Base-by-base conservation (phyloP, 176 grass and related monocot species). In the Avena atlantica region DNA sequence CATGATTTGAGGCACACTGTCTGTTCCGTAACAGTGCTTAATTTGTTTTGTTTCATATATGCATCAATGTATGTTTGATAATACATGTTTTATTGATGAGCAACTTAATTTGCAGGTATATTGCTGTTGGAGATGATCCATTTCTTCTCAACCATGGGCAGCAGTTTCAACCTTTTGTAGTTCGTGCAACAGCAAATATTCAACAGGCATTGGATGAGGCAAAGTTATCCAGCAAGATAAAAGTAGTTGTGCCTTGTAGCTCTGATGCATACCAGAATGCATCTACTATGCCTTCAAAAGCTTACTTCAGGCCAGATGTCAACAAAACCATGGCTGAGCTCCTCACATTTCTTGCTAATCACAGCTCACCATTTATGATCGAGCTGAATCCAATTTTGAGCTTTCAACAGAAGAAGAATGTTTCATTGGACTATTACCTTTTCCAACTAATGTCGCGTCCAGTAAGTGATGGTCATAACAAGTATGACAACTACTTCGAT, bases 291-390 rank as follows among this genome's bases (percentile, higher is more conserved):
- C 92, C 94, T 69, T 96, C 89, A 0, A 94, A 94, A 87, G 87
- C 87, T 82, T 87, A 84, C 64, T 98, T 98, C 92, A 87, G 97
- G 87, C 48, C 94, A 57, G 94, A 96, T 78, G 70, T 98, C 44
- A 98, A 93, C 87, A 92, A 90, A 55, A 98, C 94, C 72, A 98
- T 96, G 87, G 79, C 48, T 14, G 93, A 98, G 21, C 89, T 98
- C 76, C 92, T 98, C 34, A 85, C 90, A n/a, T 96, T 98, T 87
- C 96, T 98, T 44, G 67, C 80, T 6, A 96, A 98, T 65, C 78
- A 89, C 57, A 92, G 89, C 45, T 98, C 96, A 42, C 92, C 89
- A 2, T 96, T 98, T 88, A 85, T 98, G 87, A 83, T 94, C 14
- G 89, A 98, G 75, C 86, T 98, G 81, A 90, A 96, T 85, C 92